These are phyloP conservation scores for Infundibulicybe gibba DNA, from an alignment of 768 basidiomycete species.

Conservation along the genomic window DNA sequence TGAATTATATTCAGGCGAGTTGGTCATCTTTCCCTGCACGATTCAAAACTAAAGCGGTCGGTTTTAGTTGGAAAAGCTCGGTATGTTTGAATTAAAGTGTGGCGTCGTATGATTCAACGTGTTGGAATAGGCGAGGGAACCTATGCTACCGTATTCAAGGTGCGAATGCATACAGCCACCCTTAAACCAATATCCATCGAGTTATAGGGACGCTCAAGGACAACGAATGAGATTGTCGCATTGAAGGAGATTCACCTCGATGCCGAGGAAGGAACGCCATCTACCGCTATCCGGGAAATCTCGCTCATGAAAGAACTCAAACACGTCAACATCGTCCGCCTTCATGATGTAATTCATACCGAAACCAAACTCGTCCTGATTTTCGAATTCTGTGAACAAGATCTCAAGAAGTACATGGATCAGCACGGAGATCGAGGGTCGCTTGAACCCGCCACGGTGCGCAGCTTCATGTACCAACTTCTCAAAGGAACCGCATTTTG, in stretches of 20 bases:
- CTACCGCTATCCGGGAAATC: slow-evolving; percentile 98
- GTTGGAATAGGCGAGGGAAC: slow-evolving; percentile 82
- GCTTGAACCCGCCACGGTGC: slow-evolving; percentile 84
- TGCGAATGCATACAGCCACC: slow-evolving; percentile 21
- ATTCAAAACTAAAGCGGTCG: not conserved
- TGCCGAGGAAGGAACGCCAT: slow-evolving; percentile 98
- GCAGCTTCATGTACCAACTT: slow-evolving; percentile 97
- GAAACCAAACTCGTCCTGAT: slow-evolving; percentile 97
- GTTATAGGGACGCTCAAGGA: slow-evolving; percentile 85
- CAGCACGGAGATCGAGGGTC: slow-evolving; percentile 95
- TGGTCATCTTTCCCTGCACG: not conserved
- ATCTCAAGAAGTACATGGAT: slow-evolving; percentile 99
- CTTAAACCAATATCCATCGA: slow-evolving; percentile 1
- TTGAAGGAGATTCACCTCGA: slow-evolving; percentile 99
- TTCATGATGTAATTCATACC: slow-evolving; percentile 98
- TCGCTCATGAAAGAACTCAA: slow-evolving; percentile 99
- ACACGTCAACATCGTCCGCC: slow-evolving; percentile 96
- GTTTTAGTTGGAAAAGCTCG: slow-evolving; percentile 83
- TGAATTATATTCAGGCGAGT: slow-evolving; percentile 56
- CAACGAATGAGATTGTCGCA: slow-evolving; percentile 98
- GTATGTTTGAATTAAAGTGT: slow-evolving; percentile 24
- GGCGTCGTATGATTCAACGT: slow-evolving; percentile 26
- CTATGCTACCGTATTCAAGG: slow-evolving; percentile 98
- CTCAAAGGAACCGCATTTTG: slow-evolving; percentile 97
- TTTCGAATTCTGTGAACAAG: slow-evolving; percentile 98